Base-by-base conservation (phyloP, 2,329 filamentous ascomycete genomes). In the Chrysoporthe austroafricana region DNA sequence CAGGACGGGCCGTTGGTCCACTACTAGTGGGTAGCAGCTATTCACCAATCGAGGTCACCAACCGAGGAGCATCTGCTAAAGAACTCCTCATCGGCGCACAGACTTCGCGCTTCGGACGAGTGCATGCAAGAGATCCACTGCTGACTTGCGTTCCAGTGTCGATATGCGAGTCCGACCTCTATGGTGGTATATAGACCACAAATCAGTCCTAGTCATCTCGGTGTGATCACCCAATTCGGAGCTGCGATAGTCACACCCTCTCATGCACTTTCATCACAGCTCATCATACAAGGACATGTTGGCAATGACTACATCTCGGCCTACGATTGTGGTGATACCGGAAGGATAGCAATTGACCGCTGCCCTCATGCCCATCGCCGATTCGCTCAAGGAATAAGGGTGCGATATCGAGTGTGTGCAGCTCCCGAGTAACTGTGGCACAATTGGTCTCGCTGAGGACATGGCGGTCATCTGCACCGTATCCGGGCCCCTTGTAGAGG, bases 401-500 rank as follows among this genome's bases (percentile, higher is more conserved):
- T 63, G 39, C 14, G 59, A n/a, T 2, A 14, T 34, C 14, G 63
- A 59, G n/a, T 7, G 50, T 16, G 63, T 68, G 42, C 26, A 44
- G 21, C 60, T 66, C 42, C 66, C 66, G 48, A 68, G 63, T 43
- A 57, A 42, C 16, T 63, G 66, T 26, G 59, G 62, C 2, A 66
- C 63, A 50, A 62, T 58, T 13, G 66, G 66, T 8, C 63, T 68
- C 21, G 9, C 58, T 43, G 63, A 68, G 58, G 66, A 68, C 43
- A 63, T 66, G 36, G 59, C 43, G 52, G 66, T 63, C 36, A 48
- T 68, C 36, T 58, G 63, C 6, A 36, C 21, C 18, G 63, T 62
- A 43, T 13, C 66, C 43, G 42, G 59, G 26, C 63, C 66, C 14
- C 74, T 82, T 16, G 71, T 75, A 6, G 76, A 77, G 26, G 66